Base-by-base conservation (phyloP, 805 yeast genomes). In the Wickerhamiella kazuoi region DNA sequence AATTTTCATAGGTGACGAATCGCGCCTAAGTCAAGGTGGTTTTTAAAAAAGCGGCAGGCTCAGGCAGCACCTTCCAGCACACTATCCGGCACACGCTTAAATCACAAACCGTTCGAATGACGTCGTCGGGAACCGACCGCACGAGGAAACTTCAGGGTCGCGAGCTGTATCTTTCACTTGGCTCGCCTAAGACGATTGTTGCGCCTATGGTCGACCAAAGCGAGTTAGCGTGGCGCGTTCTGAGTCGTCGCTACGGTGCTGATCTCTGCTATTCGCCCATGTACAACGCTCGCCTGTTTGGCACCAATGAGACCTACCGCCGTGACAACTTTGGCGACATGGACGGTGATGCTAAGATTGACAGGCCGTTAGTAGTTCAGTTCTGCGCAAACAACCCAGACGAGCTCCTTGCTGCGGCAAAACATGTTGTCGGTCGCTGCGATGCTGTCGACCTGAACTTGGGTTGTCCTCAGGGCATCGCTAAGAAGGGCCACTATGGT, bases 121-220 rank as follows among this genome's bases (percentile, higher is more conserved):
- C 8, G 28, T 24, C 11, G 13, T 24, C 8, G 13, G 28, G 13
- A 8, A n/a, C n/a, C n/a, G n/a, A n/a, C n/a, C n/a, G n/a, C n/a
- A n/a, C n/a, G n/a, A n/a, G 17, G 21, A 64, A 63, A 41, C 50
- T 58, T 17, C 49, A 57, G 15, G 96, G 96, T 1, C 65, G 93
- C 43, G 73, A 69, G 36, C 67, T 90, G 1, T 87, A 62, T 54
- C 68, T 79, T 34, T 59, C 69, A 13, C 63, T 87, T 14, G 90
- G 90, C 0, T 51, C 60, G 18, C 98, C 98, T 2, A 71, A 65
- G 37, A 81, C 79, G 46, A 76, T 90, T 20, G 90, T 90, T 17
- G 98, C 97, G 3, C 99, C 99, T 1, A 87, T 90, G 96, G 99
- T 90, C 16, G 99, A 90, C 57, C 96, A 84, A 48, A 76, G 87